phyloP scores from a whole-genome alignment of 768 basidiomycete species.

The Strobilomyces echinocephalus region DNA sequence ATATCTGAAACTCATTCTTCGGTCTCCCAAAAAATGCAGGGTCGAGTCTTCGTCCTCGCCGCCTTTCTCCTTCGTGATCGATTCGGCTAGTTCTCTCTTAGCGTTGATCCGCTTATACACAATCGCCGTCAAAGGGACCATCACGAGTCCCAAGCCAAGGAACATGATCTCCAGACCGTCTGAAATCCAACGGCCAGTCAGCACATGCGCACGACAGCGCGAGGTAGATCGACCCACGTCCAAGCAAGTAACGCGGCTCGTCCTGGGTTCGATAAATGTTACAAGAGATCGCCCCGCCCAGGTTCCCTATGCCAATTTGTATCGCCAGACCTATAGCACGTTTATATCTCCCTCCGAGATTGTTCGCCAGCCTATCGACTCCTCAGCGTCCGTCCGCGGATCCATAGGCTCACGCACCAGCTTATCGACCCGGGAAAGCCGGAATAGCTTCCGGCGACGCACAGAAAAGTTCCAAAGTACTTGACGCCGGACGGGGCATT shows the following conservation, averaged over 20 bases:
- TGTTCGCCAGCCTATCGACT: not conserved
- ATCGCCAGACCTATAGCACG: not conserved
- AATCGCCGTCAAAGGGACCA: not conserved
- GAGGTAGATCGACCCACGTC: not conserved
- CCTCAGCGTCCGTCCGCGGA: not conserved
- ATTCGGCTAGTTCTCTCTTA: not conserved
- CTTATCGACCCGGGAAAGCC: not conserved
- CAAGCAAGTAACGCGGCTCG: not conserved
- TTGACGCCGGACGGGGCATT: not conserved
- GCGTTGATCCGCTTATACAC: not conserved
- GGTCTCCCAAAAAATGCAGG: not conserved
- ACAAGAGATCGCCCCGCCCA: not conserved
- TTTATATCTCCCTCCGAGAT: constrained; percentile 1
- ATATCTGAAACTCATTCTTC: not conserved
- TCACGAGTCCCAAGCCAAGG: not conserved
- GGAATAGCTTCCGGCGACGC: not conserved
- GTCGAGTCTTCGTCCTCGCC: not conserved
- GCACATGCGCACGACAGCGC: not conserved
- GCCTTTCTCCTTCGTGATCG: not conserved
- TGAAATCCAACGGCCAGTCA: not conserved
- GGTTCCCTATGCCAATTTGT: constrained; percentile 1
- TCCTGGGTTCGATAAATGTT: not conserved
- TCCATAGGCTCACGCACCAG: not conserved
- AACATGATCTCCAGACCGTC: not conserved
- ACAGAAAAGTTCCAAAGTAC: constrained; percentile 3